These are phyloP conservation scores for Pholiota microspora DNA, from an alignment of 768 basidiomycete genomes.

Conservation along the genomic window DNA sequence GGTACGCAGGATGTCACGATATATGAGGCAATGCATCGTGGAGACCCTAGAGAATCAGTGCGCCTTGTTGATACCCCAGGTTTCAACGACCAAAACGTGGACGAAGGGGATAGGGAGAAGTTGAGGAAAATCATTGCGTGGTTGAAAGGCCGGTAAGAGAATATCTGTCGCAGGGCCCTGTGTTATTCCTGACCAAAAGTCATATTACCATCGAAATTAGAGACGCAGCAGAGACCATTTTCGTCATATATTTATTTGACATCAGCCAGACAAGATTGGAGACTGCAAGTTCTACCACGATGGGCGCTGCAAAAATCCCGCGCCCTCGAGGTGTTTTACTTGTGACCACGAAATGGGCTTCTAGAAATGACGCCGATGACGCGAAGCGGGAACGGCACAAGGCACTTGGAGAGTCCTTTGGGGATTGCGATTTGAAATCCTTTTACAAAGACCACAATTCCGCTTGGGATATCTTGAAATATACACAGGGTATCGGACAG, in stretches of 20 bases:
- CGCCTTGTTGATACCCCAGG: background rate
- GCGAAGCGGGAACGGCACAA: background rate
- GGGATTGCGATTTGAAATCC: background rate
- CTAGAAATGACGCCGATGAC: background rate
- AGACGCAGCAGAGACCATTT: background rate
- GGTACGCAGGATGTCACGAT: background rate
- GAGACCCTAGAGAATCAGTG: background rate
- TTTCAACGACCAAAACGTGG: background rate
- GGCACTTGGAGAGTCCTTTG: background rate
- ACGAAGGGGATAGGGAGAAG: background rate
- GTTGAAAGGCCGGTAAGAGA: background rate
- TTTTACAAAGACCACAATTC: background rate
- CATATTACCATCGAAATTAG: background rate
- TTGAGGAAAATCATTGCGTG: background rate
- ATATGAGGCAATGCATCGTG: background rate
- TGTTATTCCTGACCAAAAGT: background rate
- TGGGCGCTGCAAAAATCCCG: background rate
- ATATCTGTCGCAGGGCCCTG: background rate
- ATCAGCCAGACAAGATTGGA: background rate
- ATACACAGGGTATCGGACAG: background rate
- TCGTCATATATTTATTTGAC: background rate
- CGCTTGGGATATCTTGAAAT: background rate
- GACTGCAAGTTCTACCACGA: background rate
- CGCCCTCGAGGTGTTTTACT: background rate
- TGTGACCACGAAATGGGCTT: background rate